Conservation (phyloP, 2,329 filamentous ascomycete species). For the Paraphoma sp. region DNA sequence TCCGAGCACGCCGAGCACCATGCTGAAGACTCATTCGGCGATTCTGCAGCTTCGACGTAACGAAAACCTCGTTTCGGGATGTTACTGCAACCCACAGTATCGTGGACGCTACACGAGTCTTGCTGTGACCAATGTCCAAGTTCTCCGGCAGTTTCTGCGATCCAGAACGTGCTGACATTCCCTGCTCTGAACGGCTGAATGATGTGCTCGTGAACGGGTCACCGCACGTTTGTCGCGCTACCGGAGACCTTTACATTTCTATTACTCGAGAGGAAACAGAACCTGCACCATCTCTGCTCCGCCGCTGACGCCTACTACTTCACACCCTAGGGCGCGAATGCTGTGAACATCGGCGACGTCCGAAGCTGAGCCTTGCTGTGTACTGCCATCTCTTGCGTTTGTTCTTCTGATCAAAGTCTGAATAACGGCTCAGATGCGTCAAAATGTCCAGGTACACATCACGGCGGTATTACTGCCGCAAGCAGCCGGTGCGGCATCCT, state of each 20-base stretch:
- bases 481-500: neutral
- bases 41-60: slow-evolving; percentile 17
- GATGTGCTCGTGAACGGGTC: slow-evolving; percentile 6
- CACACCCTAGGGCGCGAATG: slow-evolving; percentile 1
- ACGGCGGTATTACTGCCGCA: neutral
- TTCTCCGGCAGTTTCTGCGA: slow-evolving; percentile 6
- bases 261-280: slow-evolving; percentile 47
- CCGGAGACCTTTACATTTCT: slow-evolving; percentile 20
- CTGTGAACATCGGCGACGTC: slow-evolving; percentile 1
- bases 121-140: slow-evolving; percentile 12
- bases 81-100: slow-evolving; percentile 11
- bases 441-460: neutral
- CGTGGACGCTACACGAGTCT: slow-evolving; percentile 12
- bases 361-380: neutral
- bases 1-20: slow-evolving; percentile 6
- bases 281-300: slow-evolving; percentile 13
- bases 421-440: neutral
- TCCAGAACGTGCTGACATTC: slow-evolving; percentile 9
- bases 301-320: slow-evolving; percentile 15
- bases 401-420: neutral
- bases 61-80: slow-evolving; percentile 14
- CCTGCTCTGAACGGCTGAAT: slow-evolving; percentile 6
- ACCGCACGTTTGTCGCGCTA: slow-evolving; percentile 20
- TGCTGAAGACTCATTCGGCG: slow-evolving; percentile 2
- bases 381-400: neutral